Conservation (phyloP, 108 stramenopile genomes). For the Skeletonema marinoi region DNA sequence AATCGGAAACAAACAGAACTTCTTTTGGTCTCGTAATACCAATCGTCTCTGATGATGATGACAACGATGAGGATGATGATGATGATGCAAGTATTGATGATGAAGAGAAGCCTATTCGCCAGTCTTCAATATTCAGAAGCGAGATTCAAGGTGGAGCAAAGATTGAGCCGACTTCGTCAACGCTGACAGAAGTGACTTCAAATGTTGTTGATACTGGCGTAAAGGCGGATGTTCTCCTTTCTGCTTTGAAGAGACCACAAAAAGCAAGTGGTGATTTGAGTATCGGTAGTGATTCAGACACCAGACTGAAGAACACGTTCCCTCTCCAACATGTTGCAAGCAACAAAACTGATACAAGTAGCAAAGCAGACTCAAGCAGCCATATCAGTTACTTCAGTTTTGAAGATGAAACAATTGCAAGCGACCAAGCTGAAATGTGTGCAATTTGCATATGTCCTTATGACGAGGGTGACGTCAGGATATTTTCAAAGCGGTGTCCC, state of each 20-base stretch:
- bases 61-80: slow-evolving; percentile 9
- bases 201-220: slow-evolving; percentile 23
- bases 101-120: slow-evolving; percentile 4
- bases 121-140: not conserved
- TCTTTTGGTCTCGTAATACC: not conserved
- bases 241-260: slow-evolving; percentile 8
- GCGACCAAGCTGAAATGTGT: slow-evolving; percentile 43
- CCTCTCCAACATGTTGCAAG: slow-evolving; percentile 12
- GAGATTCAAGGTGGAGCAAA: not conserved
- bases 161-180: slow-evolving; percentile 21
- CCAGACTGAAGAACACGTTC: not conserved
- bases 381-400: slow-evolving; percentile 32
- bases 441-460: slow-evolving; percentile 38
- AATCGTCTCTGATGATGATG: slow-evolving; percentile 13
- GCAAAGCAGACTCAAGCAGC: slow-evolving; percentile 1
- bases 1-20: not conserved
- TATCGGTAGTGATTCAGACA: not conserved
- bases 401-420: slow-evolving; percentile 41
- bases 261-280: not conserved
- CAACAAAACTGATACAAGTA: slow-evolving; percentile 15
- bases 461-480: slow-evolving; percentile 38
- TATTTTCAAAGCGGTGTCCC: slow-evolving; percentile 39
- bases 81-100: slow-evolving; percentile 13
- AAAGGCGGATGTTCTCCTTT: not conserved
- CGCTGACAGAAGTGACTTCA: slow-evolving; percentile 33